Evolutionary conservation across 202 grass and related monocot genomes (phyloP).

Genomic region (Eragrostis tef): DNA sequence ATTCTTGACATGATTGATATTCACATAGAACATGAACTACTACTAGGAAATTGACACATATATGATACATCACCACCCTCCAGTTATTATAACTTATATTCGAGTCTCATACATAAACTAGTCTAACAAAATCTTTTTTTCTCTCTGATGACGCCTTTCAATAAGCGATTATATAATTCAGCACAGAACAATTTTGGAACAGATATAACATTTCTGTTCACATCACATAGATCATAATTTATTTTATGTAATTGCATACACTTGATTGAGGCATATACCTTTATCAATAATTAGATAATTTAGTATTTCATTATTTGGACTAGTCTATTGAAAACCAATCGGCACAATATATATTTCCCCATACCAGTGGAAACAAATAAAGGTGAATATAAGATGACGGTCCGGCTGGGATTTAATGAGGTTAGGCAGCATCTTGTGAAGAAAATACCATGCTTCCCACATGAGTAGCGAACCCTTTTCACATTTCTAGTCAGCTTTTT

Average conservation of each 20-base stretch:
- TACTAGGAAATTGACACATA: not conserved
- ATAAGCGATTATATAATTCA: not conserved
- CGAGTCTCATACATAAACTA: no score
- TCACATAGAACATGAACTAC: slow-evolving; percentile 30
- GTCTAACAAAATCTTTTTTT: not conserved
- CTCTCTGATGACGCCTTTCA: not conserved
- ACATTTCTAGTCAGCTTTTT: slow-evolving; percentile 5
- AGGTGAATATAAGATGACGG: slow-evolving; percentile 30
- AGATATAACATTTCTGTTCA: slow-evolving; percentile 22
- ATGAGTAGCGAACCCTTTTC: slow-evolving; percentile 12
- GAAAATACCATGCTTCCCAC: slow-evolving; percentile 19
- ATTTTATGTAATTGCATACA: not conserved
- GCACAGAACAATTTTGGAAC: not conserved
- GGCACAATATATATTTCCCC: not conserved
- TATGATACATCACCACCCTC: not conserved
- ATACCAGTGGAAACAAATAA: slow-evolving; percentile 2
- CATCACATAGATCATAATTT: slow-evolving; percentile 3
- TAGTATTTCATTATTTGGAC: slow-evolving; percentile 12
- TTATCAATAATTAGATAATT: slow-evolving; percentile 30
- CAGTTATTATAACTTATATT: not conserved
- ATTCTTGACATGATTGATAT: slow-evolving; percentile 28
- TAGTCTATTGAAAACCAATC: not conserved
- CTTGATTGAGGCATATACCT: slow-evolving; percentile 1
- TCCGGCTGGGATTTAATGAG: slow-evolving; percentile 17
- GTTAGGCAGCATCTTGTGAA: slow-evolving; percentile 30